phyloP scores from a whole-genome alignment of 192 early-diverging fungal species.

The Rhizophlyctis rosea region DNA sequence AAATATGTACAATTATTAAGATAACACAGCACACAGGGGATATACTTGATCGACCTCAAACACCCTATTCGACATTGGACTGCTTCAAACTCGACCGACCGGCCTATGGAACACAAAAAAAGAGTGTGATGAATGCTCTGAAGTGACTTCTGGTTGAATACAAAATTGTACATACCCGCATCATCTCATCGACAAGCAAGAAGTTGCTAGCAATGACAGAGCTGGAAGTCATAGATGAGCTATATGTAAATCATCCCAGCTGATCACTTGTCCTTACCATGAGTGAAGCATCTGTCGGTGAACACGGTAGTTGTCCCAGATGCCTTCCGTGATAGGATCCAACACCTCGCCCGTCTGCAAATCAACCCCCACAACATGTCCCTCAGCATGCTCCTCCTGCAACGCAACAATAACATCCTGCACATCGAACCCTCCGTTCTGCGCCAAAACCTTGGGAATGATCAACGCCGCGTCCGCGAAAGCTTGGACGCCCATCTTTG shows the following conservation, averaged over 20 bases:
- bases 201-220: conserved; percentile 98
- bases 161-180: too few relatives aligned
- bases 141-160: too few relatives aligned
- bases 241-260: background rate
- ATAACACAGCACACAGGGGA: too few relatives aligned
- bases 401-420: conserved; percentile 93
- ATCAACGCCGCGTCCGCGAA: conserved; percentile 95
- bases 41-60: too few relatives aligned
- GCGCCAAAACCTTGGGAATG: conserved; percentile 93
- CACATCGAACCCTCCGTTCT: conserved; percentile 93
- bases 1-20: too few relatives aligned
- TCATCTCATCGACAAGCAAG: conserved; percentile 97
- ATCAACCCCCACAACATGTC: conserved; percentile 90
- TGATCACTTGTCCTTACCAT: conserved; percentile 47
- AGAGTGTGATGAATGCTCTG: too few relatives aligned
- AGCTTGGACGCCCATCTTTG: conserved; percentile 95
- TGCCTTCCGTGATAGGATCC: conserved; percentile 88
- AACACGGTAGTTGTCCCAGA: conserved; percentile 99
- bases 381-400: conserved; percentile 87
- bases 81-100: conserved; percentile 31
- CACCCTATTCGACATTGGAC: conserved; percentile 25
- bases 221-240: conserved; percentile 31
- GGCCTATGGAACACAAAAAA: too few relatives aligned
- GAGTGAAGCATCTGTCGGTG: conserved; percentile 94
- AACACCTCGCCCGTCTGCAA: conserved; percentile 90